phyloP scores from a whole-genome alignment of 257 asterid genomes.

The Forsythia viridissima region DNA sequence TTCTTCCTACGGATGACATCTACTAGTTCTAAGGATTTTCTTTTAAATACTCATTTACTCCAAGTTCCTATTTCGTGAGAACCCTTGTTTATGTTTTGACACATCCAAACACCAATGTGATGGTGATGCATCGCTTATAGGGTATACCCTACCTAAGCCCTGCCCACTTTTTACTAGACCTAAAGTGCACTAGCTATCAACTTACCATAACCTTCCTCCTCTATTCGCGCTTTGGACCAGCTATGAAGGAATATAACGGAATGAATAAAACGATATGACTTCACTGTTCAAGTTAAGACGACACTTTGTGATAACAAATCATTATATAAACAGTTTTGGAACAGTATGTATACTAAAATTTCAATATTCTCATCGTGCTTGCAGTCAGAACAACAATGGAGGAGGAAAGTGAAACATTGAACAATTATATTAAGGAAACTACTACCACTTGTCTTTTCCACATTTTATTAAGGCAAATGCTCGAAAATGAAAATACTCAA shows the following conservation, averaged over 20 bases:
- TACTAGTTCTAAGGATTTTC: background rate
- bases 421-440: background rate
- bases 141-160: background rate
- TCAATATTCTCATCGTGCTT: background rate
- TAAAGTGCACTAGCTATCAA: background rate
- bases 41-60: background rate
- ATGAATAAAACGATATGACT: background rate
- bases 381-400: background rate
- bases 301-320: background rate
- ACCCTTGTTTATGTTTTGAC: no score
- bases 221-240: background rate
- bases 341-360: background rate
- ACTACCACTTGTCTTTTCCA: conserved; percentile 16
- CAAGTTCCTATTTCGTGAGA: background rate
- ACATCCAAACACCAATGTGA: background rate
- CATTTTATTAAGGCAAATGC: conserved; percentile 4
- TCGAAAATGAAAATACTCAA: background rate
- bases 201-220: background rate
- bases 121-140: background rate
- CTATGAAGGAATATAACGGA: background rate
- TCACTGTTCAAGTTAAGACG: background rate
- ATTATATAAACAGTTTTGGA: background rate
- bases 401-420: background rate
- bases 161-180: background rate
- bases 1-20: background rate